These are phyloP conservation scores for Chytriomyces hyalinus DNA, from an alignment of 192 early-diverging fungal species.

Conservation along the genomic window DNA sequence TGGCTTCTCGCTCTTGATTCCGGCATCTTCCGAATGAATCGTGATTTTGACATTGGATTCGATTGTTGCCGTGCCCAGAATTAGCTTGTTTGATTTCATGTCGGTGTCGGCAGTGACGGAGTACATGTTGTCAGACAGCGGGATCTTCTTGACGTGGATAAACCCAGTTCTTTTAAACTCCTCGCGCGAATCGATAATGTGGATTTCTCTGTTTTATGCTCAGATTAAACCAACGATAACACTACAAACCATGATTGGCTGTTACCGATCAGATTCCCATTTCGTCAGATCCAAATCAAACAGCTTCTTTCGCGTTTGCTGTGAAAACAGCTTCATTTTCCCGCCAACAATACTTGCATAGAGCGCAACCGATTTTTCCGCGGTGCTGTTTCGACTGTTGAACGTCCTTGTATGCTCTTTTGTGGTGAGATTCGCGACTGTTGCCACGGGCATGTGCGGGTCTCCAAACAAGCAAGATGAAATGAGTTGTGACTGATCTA, in stretches of 20 bases:
- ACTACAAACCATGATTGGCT: background rate
- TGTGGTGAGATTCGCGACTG: background rate
- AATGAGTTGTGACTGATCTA: background rate
- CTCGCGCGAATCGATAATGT: slow-evolving; percentile 11
- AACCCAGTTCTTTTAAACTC: slow-evolving; percentile 21
- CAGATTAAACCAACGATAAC: background rate
- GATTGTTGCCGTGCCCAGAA: background rate
- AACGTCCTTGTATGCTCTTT: slow-evolving; percentile 5
- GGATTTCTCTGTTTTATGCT: background rate
- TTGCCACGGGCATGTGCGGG: slow-evolving; percentile 18
- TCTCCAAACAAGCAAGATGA: slow-evolving; percentile 20
- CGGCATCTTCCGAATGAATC: slow-evolving; percentile 1
- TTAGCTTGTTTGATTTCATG: slow-evolving; percentile 9
- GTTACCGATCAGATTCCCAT: background rate
- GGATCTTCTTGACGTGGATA: background rate
- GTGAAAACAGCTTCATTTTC: slow-evolving; percentile 10
- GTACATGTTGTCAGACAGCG: background rate
- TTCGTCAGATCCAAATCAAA: slow-evolving; percentile 24
- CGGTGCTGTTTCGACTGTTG: background rate
- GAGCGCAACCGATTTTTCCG: background rate
- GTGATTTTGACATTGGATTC: slow-evolving; percentile 24
- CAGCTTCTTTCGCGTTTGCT: background rate
- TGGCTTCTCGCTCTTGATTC: slow-evolving; percentile 9
- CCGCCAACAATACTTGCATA: slow-evolving; percentile 4
- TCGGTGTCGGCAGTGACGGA: slow-evolving; percentile 4